Evolutionary conservation across 2,329 filamentous ascomycete species (phyloP).

Genomic region (Gyromitra esculenta): DNA sequence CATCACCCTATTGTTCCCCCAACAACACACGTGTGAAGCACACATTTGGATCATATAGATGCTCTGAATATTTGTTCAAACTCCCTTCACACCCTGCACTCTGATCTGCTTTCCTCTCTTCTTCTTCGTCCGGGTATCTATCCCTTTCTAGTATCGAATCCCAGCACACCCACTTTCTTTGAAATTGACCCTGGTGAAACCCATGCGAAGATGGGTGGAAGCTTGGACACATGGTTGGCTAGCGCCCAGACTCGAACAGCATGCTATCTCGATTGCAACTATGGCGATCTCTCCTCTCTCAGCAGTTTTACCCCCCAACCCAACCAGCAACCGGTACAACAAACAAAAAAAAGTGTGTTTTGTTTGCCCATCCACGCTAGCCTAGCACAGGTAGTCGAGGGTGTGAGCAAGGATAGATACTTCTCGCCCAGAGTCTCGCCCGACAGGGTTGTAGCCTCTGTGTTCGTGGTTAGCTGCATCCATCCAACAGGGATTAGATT

Average conservation of each 20-base stretch:
- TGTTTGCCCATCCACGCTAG: slow-evolving; percentile 28
- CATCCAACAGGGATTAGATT: slow-evolving; percentile 16
- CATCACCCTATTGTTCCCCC: background rate
- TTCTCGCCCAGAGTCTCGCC: background rate
- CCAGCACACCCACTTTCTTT: background rate
- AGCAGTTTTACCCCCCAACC: slow-evolving; percentile 29
- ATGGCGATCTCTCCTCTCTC: slow-evolving; percentile 10
- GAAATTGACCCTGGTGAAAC: background rate
- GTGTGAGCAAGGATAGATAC: slow-evolving; percentile 12
- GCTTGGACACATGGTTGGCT: slow-evolving; percentile 34
- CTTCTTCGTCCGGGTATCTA: background rate
- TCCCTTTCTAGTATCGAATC: slow-evolving; percentile 1
- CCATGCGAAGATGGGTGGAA: slow-evolving; percentile 8
- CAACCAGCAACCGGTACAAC: slow-evolving; percentile 30
- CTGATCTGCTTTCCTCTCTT: background rate
- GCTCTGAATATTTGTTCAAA: background rate
- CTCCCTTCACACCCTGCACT: background rate
- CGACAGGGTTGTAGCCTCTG: slow-evolving; percentile 15
- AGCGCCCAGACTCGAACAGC: slow-evolving; percentile 11
- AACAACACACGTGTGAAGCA: background rate
- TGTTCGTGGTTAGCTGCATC: slow-evolving; percentile 20
- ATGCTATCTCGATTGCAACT: slow-evolving; percentile 28
- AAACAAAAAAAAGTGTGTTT: slow-evolving; percentile 33
- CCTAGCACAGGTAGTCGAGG: background rate
- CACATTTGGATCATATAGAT: background rate